A percentile compares a stretch with the other conserved stretches of the same genome.
phyloP scores from a whole-genome alignment of 106 monocot genomes.

The Triglochin maritima region DNA sequence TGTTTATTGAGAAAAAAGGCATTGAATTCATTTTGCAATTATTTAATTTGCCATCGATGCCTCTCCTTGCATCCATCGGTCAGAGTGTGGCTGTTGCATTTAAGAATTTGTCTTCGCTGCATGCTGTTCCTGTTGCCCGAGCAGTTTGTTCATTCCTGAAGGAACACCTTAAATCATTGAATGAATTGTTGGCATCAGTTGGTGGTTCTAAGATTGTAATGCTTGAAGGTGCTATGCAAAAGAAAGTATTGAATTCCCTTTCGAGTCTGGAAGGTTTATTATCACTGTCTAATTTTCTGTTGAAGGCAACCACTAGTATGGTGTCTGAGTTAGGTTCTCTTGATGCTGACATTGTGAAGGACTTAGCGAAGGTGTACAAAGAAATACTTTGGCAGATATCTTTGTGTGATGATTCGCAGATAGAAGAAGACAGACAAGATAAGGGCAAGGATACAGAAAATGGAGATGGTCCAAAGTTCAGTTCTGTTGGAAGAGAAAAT shows the following conservation, averaged over 20 bases:
- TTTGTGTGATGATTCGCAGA: slow-evolving; percentile 35
- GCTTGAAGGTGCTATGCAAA: slow-evolving; percentile 29
- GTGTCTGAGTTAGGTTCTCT: slow-evolving; percentile 52
- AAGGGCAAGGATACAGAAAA: slow-evolving; percentile 3
- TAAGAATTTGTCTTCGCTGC: slow-evolving; percentile 50
- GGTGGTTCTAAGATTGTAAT: slow-evolving; percentile 30
- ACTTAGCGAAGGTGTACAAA: slow-evolving; percentile 49
- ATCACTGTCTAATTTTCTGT: slow-evolving; percentile 47
- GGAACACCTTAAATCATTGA: slow-evolving; percentile 45
- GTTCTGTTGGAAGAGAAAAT: slow-evolving; percentile 35
- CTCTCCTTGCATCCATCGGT: slow-evolving; percentile 41
- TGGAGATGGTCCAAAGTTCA: slow-evolving; percentile 20
- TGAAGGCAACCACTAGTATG: slow-evolving; percentile 50
- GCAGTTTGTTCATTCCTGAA: slow-evolving; percentile 40
- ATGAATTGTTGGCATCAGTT: slow-evolving; percentile 34
- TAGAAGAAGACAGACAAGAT: slow-evolving; percentile 24
- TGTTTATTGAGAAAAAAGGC: slow-evolving; percentile 65
- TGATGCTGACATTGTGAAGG: slow-evolving; percentile 53
- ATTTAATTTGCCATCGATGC: slow-evolving; percentile 33
- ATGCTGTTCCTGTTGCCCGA: slow-evolving; percentile 39
- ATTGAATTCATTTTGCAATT: slow-evolving; percentile 54
- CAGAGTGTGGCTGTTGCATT: slow-evolving; percentile 52
- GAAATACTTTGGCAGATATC: slow-evolving; percentile 66
- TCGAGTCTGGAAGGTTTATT: slow-evolving; percentile 45
- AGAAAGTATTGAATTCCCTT: slow-evolving; percentile 33